Evolutionary conservation across 176 grass and related monocot species (phyloP).

Genomic region (Microstegium vimineum): DNA sequence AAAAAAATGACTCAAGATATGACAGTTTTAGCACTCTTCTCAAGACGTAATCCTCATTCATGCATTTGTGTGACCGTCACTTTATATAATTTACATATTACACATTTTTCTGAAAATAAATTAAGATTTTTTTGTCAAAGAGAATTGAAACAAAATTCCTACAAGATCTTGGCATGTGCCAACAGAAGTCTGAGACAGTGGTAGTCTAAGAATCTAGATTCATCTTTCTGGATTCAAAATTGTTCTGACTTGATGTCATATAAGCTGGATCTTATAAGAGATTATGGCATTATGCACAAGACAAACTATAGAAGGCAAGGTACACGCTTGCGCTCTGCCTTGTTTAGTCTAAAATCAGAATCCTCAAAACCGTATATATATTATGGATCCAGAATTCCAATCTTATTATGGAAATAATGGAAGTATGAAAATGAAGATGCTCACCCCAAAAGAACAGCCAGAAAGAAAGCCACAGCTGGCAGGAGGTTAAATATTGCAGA

Average conservation of each 20-base stretch:
- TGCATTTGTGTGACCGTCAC: background rate
- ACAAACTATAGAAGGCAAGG: background rate
- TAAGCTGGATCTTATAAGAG: background rate
- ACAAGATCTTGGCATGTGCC: background rate
- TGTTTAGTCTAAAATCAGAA: background rate
- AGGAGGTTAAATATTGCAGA: slow-evolving; percentile 29
- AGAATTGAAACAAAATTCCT: background rate
- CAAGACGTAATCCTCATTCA: too few species aligned
- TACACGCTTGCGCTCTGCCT: background rate
- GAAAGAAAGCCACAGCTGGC: slow-evolving; percentile 39
- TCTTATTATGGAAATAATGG: background rate
- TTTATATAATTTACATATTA: background rate
- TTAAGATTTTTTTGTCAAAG: background rate
- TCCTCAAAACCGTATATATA: background rate
- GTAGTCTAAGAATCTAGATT: background rate
- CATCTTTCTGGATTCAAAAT: background rate
- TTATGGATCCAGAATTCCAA: background rate
- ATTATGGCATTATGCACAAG: background rate
- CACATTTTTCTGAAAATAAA: background rate
- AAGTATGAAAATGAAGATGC: background rate
- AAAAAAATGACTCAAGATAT: background rate
- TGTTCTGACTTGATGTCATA: background rate
- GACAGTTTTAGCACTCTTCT: background rate
- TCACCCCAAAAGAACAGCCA: slow-evolving; percentile 24
- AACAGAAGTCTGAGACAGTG: background rate